Evolutionary conservation across 768 basidiomycete species (phyloP), one percentile per base, ranked within the genome.

Genomic region (Cantharellus anzutake): DNA sequence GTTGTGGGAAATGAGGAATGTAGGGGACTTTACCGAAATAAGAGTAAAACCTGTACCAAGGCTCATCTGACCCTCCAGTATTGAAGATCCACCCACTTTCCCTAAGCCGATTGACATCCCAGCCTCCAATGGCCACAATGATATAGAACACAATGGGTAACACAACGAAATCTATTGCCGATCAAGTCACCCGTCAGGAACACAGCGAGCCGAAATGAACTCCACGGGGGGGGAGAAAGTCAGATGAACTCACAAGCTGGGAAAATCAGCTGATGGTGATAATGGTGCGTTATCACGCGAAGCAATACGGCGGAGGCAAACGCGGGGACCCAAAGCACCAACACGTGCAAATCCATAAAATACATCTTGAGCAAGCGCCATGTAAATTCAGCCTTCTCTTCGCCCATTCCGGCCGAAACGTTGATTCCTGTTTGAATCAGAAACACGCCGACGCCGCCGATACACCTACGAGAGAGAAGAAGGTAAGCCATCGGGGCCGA

Each of bases 401-500:
- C 76, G 57, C 74, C 73, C 61, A 97, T 75, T 4, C 87, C 81
- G 39, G 89, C 81, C 66, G 84, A 81, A 41, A 96, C 89, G 5
- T 90, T 84, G 40, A 98, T 74, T 7, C 90, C 92, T 0, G 93
- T 97, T 65, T 84, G 75, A 48, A 97, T 80, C 52, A 99, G 74
- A 70, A 98, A 99, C 4, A 83, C 80, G 14, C 94, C 94, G 40
- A 98, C 89, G n/a, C 94, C 93, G 5, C 93, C 93, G 44, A 97
- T 97, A 66, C 73, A 73, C 0, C 56, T 57, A 42, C 11, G 16
- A 57, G 11, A 11, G 5, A 7, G 16, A 11, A 14, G 11, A 55
- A 11, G 52, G 11, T 48, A 11, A 48, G 44, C 44, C 11, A 29
- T 48, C 44, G 44, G 29, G 11, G 44, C 44, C 68, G 67, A 51